A percentile compares a stretch with the other conserved stretches of the same genome.
Evolutionary conservation across 2,329 filamentous ascomycete species (phyloP).

Genomic region (Blumeria hordei): DNA sequence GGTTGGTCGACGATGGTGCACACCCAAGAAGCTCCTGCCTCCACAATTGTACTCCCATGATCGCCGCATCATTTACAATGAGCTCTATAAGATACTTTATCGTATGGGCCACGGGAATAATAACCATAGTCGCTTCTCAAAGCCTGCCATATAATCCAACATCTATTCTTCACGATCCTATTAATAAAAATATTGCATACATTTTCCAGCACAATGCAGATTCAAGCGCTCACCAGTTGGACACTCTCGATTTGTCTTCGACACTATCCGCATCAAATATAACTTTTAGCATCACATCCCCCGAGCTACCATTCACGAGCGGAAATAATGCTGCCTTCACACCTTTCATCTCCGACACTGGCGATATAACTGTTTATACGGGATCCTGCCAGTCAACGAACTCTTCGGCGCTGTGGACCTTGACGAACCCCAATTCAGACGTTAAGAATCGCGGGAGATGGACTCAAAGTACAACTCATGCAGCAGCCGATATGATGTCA

Average conservation of each 20-base stretch:
- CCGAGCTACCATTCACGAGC: conserved; percentile 37
- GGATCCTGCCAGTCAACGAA: conserved; percentile 41
- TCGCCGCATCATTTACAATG: not conserved
- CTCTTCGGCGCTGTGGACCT: conserved; percentile 42
- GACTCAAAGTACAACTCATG: conserved; percentile 20
- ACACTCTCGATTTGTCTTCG: conserved; percentile 39
- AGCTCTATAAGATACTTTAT: not conserved
- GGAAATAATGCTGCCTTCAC: conserved; percentile 33
- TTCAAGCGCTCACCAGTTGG: conserved; percentile 21
- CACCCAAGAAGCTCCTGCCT: too few relatives aligned
- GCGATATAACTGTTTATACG: conserved; percentile 47
- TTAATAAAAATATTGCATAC: conserved; percentile 34
- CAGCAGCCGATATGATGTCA: conserved; percentile 15
- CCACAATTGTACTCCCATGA: too few relatives aligned
- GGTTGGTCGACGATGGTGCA: not conserved
- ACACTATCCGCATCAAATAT: conserved; percentile 24
- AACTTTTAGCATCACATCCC: conserved; percentile 25
- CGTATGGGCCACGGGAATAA: not conserved
- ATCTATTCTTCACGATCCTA: conserved; percentile 32
- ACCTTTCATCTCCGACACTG: conserved; percentile 39
- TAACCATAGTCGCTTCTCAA: conserved; percentile 14
- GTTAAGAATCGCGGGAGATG: conserved; percentile 24
- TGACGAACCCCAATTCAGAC: conserved; percentile 16
- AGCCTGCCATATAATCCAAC: conserved; percentile 57
- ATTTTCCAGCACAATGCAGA: conserved; percentile 30